Conservation (phyloP, 1,139 yeast genomes). For the Blastobotrys niveus region DNA sequence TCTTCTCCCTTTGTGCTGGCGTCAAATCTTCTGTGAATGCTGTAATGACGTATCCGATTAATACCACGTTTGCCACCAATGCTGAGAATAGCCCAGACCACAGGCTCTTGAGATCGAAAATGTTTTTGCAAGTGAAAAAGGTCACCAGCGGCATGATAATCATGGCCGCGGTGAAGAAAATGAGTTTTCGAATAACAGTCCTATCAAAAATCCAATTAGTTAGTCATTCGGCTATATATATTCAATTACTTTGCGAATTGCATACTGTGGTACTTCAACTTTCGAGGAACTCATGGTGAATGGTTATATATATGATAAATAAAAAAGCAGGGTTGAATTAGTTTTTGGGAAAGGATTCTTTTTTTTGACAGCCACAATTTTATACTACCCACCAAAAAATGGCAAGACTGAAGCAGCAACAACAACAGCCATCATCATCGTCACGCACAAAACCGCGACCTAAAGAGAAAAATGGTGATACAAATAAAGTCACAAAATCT, state of each 20-base stretch:
- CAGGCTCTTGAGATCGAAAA: conserved; percentile 50
- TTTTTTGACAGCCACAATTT: no score
- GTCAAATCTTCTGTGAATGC: conserved; percentile 72
- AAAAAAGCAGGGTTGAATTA: background rate
- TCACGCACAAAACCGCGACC: no score
- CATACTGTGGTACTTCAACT: conserved; percentile 21
- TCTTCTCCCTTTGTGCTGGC: conserved; percentile 35
- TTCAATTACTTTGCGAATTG: background rate
- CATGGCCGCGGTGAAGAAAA: conserved; percentile 88
- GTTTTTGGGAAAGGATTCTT: no score
- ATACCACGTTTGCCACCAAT: conserved; percentile 74
- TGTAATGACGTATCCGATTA: conserved; percentile 76
- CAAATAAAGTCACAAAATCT: background rate
- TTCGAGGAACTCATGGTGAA: background rate
- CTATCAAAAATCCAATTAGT: background rate
- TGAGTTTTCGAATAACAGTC: conserved; percentile 59
- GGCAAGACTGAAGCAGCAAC: no score
- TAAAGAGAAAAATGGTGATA: no score
- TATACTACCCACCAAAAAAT: no score
- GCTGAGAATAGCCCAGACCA: conserved; percentile 91
- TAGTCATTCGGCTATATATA: background rate
- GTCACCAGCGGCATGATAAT: conserved; percentile 66
- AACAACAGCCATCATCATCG: no score
- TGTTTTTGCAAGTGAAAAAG: conserved; percentile 57
- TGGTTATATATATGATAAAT: no score